Evolutionary conservation across 768 basidiomycete species (phyloP).

Genomic region (Boletellus ananas): DNA sequence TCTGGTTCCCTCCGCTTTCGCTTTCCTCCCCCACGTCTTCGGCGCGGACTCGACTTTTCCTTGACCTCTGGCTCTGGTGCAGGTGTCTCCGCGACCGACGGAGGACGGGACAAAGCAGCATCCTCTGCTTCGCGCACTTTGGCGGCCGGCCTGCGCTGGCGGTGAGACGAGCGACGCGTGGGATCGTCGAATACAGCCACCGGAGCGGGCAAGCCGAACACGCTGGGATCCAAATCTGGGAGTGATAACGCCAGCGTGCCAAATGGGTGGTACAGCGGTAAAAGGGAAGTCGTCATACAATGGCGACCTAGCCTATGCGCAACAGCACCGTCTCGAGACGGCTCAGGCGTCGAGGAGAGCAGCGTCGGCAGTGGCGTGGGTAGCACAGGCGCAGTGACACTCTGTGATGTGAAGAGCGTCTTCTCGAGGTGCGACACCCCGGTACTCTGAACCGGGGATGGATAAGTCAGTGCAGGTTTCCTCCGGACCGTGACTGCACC

Average conservation of each 20-base stretch:
- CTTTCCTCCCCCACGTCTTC: constrained; percentile 43
- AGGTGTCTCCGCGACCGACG: constrained; percentile 2
- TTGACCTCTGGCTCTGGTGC: constrained; percentile 31
- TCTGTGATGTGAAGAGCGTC: constrained; percentile 13
- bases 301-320: constrained; percentile 13
- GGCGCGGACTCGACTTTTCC: constrained; percentile 49
- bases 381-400: constrained; percentile 13
- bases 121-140: constrained; percentile 50
- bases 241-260: constrained; percentile 61
- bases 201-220: constrained; percentile 53
- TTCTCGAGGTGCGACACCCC: constrained; percentile 22
- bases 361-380: constrained; percentile 12
- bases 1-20: constrained; percentile 58
- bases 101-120: constrained; percentile 12
- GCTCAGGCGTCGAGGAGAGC: constrained; percentile 10
- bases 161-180: constrained; percentile 41
- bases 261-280: constrained; percentile 68
- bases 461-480: constrained; percentile 57
- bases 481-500: constrained; percentile 38
- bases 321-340: constrained; percentile 13
- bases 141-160: constrained; percentile 44
- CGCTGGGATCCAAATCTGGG: constrained; percentile 56
- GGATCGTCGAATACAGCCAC: constrained; percentile 43
- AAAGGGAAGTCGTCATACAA: constrained; percentile 38
- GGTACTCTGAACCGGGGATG: constrained; percentile 46